phyloP scores from a whole-genome alignment of 2,329 filamentous ascomycete species.

The Fusarium udum region DNA sequence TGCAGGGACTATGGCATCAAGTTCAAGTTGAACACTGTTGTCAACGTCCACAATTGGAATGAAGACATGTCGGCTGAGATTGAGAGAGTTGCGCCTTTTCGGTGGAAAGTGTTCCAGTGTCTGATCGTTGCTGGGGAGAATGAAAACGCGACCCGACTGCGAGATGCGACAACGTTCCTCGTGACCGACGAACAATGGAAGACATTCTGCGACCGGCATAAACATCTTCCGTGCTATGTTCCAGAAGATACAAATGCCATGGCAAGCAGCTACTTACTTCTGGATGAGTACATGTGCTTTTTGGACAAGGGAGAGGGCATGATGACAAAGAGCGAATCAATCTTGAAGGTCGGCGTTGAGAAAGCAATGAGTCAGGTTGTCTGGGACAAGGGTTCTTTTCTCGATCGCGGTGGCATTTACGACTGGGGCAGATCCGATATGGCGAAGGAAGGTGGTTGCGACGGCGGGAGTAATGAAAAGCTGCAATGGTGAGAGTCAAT shows the following conservation, averaged over 20 bases:
- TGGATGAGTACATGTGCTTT: background rate
- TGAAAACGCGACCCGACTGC: background rate
- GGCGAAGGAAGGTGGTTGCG: background rate
- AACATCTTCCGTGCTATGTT: background rate
- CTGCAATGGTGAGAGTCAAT: background rate
- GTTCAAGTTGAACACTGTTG: background rate
- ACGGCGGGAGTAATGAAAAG: background rate
- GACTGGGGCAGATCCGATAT: background rate
- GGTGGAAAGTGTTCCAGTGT: background rate
- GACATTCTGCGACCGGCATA: background rate
- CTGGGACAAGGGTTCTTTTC: background rate
- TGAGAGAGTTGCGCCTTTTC: background rate
- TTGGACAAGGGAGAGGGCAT: background rate
- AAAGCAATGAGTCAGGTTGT: background rate
- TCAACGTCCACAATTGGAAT: background rate
- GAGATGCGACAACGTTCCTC: background rate
- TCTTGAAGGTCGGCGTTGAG: background rate
- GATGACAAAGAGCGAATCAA: background rate
- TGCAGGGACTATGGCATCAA: background rate
- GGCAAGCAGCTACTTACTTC: background rate
- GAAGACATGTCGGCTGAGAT: background rate
- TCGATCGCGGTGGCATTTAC: background rate
- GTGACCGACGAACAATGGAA: background rate
- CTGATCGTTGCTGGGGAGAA: background rate
- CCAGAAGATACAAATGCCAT: background rate